Evolutionary conservation across 805 yeast genomes (phyloP).

Genomic region (Yamadazyma sp.): DNA sequence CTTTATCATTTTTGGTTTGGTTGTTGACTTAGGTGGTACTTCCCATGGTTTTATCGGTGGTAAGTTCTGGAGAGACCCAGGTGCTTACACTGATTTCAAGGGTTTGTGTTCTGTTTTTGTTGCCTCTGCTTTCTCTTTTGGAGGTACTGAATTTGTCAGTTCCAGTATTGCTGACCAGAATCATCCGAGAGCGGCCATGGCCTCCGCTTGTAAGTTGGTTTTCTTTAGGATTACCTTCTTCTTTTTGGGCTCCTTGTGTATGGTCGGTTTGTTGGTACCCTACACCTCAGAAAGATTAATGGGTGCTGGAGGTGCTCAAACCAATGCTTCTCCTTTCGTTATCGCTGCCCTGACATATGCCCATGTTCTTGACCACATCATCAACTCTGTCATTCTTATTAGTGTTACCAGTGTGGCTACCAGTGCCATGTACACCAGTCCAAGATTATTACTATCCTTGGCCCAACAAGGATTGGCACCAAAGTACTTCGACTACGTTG

Average conservation of each 20-base stretch:
- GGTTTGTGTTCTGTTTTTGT: slow-evolving; percentile 41
- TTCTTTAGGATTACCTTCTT: slow-evolving; percentile 38
- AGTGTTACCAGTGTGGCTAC: slow-evolving; percentile 45
- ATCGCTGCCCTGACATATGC: slow-evolving; percentile 43
- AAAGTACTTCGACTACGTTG: slow-evolving; percentile 37
- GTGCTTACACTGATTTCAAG: slow-evolving; percentile 38
- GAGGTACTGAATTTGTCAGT: slow-evolving; percentile 42
- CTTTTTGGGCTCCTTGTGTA: slow-evolving; percentile 39
- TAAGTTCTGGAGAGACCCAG: slow-evolving; percentile 42
- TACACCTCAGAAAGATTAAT: slow-evolving; percentile 30
- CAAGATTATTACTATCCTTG: slow-evolving; percentile 43
- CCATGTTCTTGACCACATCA: slow-evolving; percentile 39
- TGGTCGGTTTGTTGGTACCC: slow-evolving; percentile 44
- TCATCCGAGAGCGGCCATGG: slow-evolving; percentile 40
- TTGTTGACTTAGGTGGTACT: slow-evolving; percentile 40
- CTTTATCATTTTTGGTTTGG: slow-evolving; percentile 41
- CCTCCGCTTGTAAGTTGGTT: slow-evolving; percentile 41
- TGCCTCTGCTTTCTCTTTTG: slow-evolving; percentile 42
- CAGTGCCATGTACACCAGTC: slow-evolving; percentile 42
- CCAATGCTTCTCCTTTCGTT: slow-evolving; percentile 44
- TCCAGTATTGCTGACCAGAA: slow-evolving; percentile 39
- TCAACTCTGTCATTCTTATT: slow-evolving; percentile 41
- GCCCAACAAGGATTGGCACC: slow-evolving; percentile 46
- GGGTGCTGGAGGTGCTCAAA: slow-evolving; percentile 32
- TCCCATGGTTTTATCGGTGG: slow-evolving; percentile 40